Conservation (phyloP, 768 basidiomycete genomes). For the Lanmaoa rubissima region DNA sequence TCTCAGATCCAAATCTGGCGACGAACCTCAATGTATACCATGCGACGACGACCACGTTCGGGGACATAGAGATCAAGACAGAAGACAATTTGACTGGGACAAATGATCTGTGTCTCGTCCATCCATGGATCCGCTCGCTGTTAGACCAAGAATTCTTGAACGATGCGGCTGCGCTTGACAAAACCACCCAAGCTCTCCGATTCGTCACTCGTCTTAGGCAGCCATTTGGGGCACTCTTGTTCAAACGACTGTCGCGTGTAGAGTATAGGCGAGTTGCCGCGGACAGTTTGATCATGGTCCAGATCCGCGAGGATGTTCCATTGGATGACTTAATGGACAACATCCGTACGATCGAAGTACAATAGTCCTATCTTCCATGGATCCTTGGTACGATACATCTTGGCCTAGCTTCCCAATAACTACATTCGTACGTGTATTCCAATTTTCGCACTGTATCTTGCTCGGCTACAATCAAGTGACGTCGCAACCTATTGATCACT, state of each 20-base stretch:
- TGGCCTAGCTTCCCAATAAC: too few relatives aligned
- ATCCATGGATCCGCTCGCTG: background rate
- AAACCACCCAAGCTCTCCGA: background rate
- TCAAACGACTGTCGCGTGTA: background rate
- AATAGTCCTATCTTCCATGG: too few relatives aligned
- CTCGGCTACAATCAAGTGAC: too few relatives aligned
- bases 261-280: constrained; percentile 17
- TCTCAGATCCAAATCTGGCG: too few relatives aligned
- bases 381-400: too few relatives aligned
- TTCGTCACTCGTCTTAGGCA: constrained; percentile 1
- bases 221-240: constrained; percentile 7
- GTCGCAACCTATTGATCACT: too few relatives aligned
- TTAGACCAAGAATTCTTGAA: constrained; percentile 1
- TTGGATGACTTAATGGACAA: background rate
- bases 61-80: constrained; percentile 7
- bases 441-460: background rate
- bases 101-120: background rate
- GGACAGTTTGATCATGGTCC: constrained; percentile 8
- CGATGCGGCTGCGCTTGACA: background rate
- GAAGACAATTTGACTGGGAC: background rate
- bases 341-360: too few relatives aligned
- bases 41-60: background rate
- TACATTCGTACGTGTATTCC: background rate
- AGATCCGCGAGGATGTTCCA: background rate
- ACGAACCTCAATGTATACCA: background rate